phyloP scores from a whole-genome alignment of 2,329 filamentous ascomycete species.

The Colletotrichum neosansevieriae region DNA sequence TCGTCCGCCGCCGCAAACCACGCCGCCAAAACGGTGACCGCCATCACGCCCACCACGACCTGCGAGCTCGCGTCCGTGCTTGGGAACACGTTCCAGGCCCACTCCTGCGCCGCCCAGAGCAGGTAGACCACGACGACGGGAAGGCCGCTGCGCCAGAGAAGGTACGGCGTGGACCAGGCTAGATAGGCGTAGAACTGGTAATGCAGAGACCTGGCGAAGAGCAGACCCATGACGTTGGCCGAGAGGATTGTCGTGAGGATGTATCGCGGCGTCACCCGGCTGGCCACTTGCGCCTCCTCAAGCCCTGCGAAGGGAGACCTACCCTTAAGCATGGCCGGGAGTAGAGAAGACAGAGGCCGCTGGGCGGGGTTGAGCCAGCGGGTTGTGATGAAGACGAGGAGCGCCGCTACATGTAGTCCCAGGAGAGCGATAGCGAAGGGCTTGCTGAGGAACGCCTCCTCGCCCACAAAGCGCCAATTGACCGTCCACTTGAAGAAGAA shows the following conservation, averaged over 20 bases:
- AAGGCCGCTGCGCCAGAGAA: slow-evolving; percentile 83
- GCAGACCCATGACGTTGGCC: slow-evolving; percentile 81
- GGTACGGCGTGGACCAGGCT: slow-evolving; percentile 87
- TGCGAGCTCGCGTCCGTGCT: slow-evolving; percentile 71
- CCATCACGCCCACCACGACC: slow-evolving; percentile 78
- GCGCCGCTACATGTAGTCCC: slow-evolving; percentile 71
- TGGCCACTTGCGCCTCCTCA: slow-evolving; percentile 69
- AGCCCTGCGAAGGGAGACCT: slow-evolving; percentile 58
- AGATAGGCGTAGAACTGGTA: slow-evolving; percentile 97
- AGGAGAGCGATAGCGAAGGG: slow-evolving; percentile 78
- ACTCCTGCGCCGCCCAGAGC: slow-evolving; percentile 85
- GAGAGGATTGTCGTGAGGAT: slow-evolving; percentile 82
- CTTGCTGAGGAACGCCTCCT: slow-evolving; percentile 79
- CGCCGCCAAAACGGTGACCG: slow-evolving; percentile 71
- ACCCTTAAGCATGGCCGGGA: slow-evolving; percentile 56
- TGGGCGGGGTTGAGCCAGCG: slow-evolving; percentile 80
- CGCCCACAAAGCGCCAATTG: slow-evolving; percentile 96
- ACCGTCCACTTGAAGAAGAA: slow-evolving; percentile 99
- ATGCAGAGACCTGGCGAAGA: slow-evolving; percentile 89
- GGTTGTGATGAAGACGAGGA: slow-evolving; percentile 73
- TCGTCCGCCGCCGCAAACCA: slow-evolving; percentile 69
- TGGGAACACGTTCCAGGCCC: slow-evolving; percentile 95
- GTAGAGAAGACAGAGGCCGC: slow-evolving; percentile 67
- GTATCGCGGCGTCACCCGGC: slow-evolving; percentile 76
- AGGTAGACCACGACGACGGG: slow-evolving; percentile 75